Base-by-base conservation (phyloP, 345 rosid species). In the Moricandia moricandioides region DNA sequence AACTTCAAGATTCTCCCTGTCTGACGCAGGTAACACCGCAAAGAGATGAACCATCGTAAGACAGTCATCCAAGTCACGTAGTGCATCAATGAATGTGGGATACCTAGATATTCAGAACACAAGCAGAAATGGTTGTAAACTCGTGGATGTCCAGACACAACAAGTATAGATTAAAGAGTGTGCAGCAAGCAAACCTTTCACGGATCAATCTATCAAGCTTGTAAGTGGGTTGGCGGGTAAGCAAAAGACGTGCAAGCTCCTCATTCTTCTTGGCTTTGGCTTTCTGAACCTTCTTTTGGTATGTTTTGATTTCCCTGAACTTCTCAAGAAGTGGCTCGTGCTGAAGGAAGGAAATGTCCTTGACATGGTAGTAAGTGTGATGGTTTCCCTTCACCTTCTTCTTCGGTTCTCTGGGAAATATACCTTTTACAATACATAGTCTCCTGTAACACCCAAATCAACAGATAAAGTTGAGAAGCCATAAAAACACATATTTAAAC, bases 11-110 rank as follows among this genome's bases (percentile, higher is more conserved):
- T 87, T 95, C 72, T 86, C 79, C 84, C 92, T 88, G 75, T 95
- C 90, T 49, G 83, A 74, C 24, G 94, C 97, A 71, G 98, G 97
- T 58, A 95, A 83, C 24, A 85, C 92, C 11, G 98, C 99, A 82
- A 95, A 95, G 40, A 92, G 97, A 81, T 90, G 97, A 68, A 95
- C 92, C 96, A 90, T 82, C 0, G 97, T 86, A 31, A 95, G 92
- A 78, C 97, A 88, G 69, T 92, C 99, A 79, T 92, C 99, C 88
- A 95, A 86, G 81, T 95, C 99, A 55, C 99, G 87, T 7, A 95
- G 87, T 5, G 97, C 96, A 81, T 92, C 97, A 61, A 89, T 70
- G 69, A 92, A 90, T 1, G 87, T 87, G 0, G 99, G 97, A 83
- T 90, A 90, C 89, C 99, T 95, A 70, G 21, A 87, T 16, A 62